Evolutionary conservation across 1,284 basidiomycete genomes (phyloP).

Genomic region (Amylostereum areolatum): DNA sequence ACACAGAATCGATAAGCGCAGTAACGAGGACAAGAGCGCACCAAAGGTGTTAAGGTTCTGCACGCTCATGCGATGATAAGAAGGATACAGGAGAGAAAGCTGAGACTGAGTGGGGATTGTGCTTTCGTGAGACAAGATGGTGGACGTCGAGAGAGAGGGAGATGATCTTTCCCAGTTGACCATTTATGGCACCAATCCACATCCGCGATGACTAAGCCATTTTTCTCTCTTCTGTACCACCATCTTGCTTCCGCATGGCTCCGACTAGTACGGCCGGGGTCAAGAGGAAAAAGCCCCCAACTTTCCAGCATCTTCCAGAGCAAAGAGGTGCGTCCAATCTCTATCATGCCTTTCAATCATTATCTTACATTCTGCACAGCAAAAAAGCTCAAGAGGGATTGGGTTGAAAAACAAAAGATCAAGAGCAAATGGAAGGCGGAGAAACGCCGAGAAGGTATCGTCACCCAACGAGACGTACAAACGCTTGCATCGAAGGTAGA

Average conservation of each 20-base stretch:
- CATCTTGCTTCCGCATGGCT: slow-evolving; percentile 3
- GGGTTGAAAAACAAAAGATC: slow-evolving; percentile 70
- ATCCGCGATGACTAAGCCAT: slow-evolving; percentile 22
- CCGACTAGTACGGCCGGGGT: slow-evolving; percentile 6
- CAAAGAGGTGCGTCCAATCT: slow-evolving; percentile 44
- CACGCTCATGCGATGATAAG: slow-evolving; percentile 79
- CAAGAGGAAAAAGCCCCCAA: slow-evolving; percentile 55
- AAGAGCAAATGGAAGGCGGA: slow-evolving; percentile 74
- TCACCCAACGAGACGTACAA: slow-evolving; percentile 13
- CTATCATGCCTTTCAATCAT: too few relatives aligned
- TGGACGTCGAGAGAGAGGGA: slow-evolving; percentile 21
- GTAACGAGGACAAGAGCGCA: slow-evolving; percentile 27
- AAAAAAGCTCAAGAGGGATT: slow-evolving; percentile 64
- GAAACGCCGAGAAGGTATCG: slow-evolving; percentile 54
- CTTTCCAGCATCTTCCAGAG: slow-evolving; percentile 61
- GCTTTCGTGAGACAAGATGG: slow-evolving; percentile 20
- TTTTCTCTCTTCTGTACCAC: slow-evolving; percentile 1
- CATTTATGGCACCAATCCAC: slow-evolving; percentile 9
- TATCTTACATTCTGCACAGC: too few relatives aligned
- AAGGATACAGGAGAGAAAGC: slow-evolving; percentile 22
- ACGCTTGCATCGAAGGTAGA: slow-evolving; percentile 8
- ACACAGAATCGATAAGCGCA: slow-evolving; percentile 22
- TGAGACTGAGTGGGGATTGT: slow-evolving; percentile 42
- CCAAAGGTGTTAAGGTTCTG: slow-evolving; percentile 83
- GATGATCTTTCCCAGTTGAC: slow-evolving; percentile 15